Evolutionary conservation across 805 yeast species (phyloP).

Genomic region (Metschnikowia dekortorum): DNA sequence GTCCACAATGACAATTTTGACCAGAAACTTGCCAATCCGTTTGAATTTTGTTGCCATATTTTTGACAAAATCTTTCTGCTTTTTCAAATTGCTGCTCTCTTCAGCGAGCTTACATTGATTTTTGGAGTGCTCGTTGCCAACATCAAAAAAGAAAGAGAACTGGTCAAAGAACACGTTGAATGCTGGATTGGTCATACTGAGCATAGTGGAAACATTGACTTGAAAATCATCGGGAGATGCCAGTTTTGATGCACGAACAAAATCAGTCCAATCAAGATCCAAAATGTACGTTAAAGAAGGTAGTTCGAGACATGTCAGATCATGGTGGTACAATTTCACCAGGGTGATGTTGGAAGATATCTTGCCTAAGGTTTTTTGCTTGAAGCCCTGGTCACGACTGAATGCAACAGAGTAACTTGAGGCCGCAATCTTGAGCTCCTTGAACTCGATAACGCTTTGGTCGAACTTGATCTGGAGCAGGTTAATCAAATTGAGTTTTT

Average conservation of each 20-base stretch:
- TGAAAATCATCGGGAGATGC: conserved; percentile 7
- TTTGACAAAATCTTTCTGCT: background rate
- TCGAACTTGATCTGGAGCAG: conserved; percentile 16
- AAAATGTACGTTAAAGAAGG: conserved; percentile 31
- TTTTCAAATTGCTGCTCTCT: background rate
- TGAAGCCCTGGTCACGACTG: conserved; percentile 11
- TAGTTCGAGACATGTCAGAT: conserved; percentile 28
- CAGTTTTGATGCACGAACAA: conserved; percentile 16
- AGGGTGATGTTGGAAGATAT: conserved; percentile 25
- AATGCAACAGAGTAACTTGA: conserved; percentile 14
- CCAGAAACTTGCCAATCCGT: conserved; percentile 8
- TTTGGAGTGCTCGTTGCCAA: background rate
- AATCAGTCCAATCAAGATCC: conserved; percentile 20
- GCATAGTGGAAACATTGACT: conserved; percentile 15
- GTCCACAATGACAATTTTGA: conserved; percentile 29
- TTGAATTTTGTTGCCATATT: background rate
- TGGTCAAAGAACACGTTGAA: conserved; percentile 38
- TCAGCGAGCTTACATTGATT: background rate
- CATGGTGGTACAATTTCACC: conserved; percentile 25
- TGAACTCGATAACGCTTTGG: conserved; percentile 11
- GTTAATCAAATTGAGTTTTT: conserved; percentile 8
- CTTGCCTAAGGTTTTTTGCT: conserved; percentile 12
- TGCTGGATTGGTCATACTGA: conserved; percentile 32
- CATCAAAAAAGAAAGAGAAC: conserved; percentile 17
- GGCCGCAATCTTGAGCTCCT: conserved; percentile 9